Base-by-base conservation (phyloP, 768 basidiomycete species). In the Suillus paluster region DNA sequence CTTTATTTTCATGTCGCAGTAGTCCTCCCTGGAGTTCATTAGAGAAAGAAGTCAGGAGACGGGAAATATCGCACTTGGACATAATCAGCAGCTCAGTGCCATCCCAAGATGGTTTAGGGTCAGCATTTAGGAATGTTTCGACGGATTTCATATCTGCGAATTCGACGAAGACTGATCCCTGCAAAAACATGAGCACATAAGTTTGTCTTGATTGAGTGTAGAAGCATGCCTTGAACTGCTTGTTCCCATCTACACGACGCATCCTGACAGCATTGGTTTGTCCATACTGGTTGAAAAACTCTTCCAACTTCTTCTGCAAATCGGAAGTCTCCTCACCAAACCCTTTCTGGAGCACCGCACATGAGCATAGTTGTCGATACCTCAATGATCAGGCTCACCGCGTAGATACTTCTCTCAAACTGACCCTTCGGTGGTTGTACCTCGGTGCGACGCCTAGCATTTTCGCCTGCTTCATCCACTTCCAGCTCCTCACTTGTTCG, bases 1-100 rank as follows among this genome's bases (percentile, higher is more conserved):
- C 74, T 93, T 90, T 75, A 95, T 91, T 78, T 97, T 98, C 95
- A 95, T 95, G 66, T 94, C 87, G 68, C 94, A 94, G 74, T 97
- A 97, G 9, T 81, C 91, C 65, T 88, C 88, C 70, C 92, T 94
- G 21, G 19, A 53, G 11, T n/a, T 5, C 17, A 57, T 19, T 4
- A 30, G 36, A n/a, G 12, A 5, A 34, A 34, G 25, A 10, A 44
- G 27, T 9, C 5, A 27, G 38, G 21, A 30, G 55, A 11, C 5
- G 42, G 45, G 1, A 44, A 38, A 54, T 19, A 5, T 75, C 86
- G 60, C 67, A 94, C 91, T 99, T 99, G 66, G 90, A 83, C 95
- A 97, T 97, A 74, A 84, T 86, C 52, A 91, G 71, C 38, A 98
- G 80, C 65, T 93, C 90, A 17, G 83, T 77, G 33, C 84, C 94